Conservation (phyloP, 495 filamentous ascomycete species). For the Penicillium macrosclerotiorum region DNA sequence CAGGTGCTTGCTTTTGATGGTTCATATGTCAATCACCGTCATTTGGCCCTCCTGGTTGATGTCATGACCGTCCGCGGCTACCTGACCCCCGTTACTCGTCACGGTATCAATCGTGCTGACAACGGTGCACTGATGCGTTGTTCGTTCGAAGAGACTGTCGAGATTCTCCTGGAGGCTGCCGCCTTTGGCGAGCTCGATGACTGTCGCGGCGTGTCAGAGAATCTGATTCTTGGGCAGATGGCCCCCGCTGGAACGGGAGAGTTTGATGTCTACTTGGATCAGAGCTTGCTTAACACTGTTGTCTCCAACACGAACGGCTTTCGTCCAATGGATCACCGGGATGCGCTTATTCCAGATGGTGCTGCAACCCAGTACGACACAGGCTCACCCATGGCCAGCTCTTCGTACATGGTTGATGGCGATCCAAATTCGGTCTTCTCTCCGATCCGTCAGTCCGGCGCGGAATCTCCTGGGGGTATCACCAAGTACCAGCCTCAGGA, state of each 20-base stretch:
- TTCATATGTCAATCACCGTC: constrained; percentile 98
- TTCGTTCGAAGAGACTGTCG: constrained; percentile 98
- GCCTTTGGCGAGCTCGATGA: constrained; percentile 93
- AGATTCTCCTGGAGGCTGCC: constrained; percentile 94
- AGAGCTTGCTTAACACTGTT: constrained; percentile 91
- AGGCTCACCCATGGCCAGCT: constrained; percentile 82
- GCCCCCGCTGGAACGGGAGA: constrained; percentile 95
- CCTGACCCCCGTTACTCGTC: constrained; percentile 93
- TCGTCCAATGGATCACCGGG: constrained; percentile 72
- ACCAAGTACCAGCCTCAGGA: constrained; percentile 55
- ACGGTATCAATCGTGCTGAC: constrained; percentile 97
- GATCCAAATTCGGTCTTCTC: constrained; percentile 84
- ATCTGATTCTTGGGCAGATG: constrained; percentile 96
- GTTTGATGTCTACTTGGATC: constrained; percentile 87
- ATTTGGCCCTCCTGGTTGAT: constrained; percentile 93
- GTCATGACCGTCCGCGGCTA: constrained; percentile 96
- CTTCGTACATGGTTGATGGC: constrained; percentile 69
- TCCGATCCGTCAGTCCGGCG: constrained; percentile 74
- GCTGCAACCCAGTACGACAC: constrained; percentile 93
- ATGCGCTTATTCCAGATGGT: constrained; percentile 67
- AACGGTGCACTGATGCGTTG: constrained; percentile 98
- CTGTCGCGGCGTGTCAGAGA: constrained; percentile 96
- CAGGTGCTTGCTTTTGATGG: constrained; percentile 94
- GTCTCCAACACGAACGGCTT: constrained; percentile 84
- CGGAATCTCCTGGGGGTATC: constrained; percentile 76